A percentile compares a stretch with the other conserved stretches of the same genome.
Conservation (phyloP, 2,329 filamentous ascomycete species). For the Aspergillus piperis region DNA sequence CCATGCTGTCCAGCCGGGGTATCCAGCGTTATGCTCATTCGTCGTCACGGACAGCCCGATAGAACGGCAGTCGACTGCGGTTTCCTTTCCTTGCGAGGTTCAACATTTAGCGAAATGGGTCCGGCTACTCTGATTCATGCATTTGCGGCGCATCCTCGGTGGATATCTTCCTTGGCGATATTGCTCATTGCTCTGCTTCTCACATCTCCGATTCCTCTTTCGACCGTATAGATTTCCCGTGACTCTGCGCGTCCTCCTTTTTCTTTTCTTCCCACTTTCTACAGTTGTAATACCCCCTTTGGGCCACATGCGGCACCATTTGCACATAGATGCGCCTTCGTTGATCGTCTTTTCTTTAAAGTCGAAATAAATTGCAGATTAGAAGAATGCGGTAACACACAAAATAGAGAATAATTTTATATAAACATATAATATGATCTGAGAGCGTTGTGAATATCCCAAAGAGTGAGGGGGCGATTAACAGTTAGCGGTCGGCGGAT, state of each 20-base stretch:
- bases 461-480: background rate
- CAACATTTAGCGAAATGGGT: slow-evolving; percentile 7
- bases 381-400: background rate
- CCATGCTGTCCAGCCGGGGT: slow-evolving; percentile 23
- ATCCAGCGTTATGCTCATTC: slow-evolving; percentile 27
- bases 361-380: background rate
- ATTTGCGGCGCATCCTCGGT: slow-evolving; percentile 29
- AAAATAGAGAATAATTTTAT: background rate
- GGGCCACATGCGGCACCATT: slow-evolving; percentile 9
- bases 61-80: slow-evolving; percentile 10
- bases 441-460: background rate
- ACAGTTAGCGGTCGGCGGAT: background rate
- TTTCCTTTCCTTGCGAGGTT: slow-evolving; percentile 13
- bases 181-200: background rate
- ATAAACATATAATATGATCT: background rate
- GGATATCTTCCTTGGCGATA: slow-evolving; percentile 17
- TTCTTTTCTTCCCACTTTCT: background rate
- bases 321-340: background rate
- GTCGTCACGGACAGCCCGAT: slow-evolving; percentile 32
- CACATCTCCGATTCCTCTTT: background rate
- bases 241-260: background rate
- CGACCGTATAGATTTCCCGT: slow-evolving; percentile 17
- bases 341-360: background rate
- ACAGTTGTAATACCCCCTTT: slow-evolving; percentile 20
- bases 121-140: slow-evolving; percentile 16